Percentiles rank a stretch among this genome's conserved stretches.
phyloP scores from a whole-genome alignment of 129 eudicot species.

The Pittosporum tobira region DNA sequence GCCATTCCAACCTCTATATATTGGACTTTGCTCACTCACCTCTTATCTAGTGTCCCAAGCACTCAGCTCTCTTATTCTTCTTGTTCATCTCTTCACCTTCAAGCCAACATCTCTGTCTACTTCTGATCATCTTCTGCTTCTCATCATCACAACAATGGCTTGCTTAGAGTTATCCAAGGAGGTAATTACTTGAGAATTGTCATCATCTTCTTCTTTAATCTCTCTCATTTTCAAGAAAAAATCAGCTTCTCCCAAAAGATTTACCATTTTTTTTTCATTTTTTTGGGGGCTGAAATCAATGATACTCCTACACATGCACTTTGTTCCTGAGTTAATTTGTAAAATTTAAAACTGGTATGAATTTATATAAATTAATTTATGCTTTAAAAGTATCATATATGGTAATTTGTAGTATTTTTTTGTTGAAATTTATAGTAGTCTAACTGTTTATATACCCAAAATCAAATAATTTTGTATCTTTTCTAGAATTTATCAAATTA shows the following conservation, averaged over 20 bases:
- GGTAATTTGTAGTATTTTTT: no score
- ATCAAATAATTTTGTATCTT: no score
- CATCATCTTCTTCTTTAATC: neutral
- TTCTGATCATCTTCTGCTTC: neutral
- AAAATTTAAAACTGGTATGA: no score
- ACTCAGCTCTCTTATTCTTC: conserved; percentile 4
- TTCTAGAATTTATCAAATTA: no score
- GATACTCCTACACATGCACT: no score
- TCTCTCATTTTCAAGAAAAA: neutral
- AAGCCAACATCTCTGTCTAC: no score
- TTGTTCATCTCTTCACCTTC: neutral
- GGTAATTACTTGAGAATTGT: conserved; percentile 16
- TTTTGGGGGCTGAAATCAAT: neutral
- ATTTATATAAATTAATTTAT: no score
- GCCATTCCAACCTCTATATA: conserved; percentile 31
- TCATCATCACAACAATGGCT: conserved; percentile 37
- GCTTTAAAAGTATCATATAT: no score
- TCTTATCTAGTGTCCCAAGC: conserved; percentile 22
- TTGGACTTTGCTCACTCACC: conserved; percentile 24
- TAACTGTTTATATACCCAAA: no score
- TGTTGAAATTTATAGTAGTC: no score
- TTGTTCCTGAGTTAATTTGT: no score
- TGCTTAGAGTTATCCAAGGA: conserved; percentile 39
- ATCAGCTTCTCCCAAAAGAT: neutral
- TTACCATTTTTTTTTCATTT: conserved; percentile 10